Percentiles rank a stretch among this genome's conserved stretches.
These are phyloP conservation scores for Aspergillus biplanus DNA, from an alignment of 495 filamentous ascomycete species.

Conservation along the genomic window DNA sequence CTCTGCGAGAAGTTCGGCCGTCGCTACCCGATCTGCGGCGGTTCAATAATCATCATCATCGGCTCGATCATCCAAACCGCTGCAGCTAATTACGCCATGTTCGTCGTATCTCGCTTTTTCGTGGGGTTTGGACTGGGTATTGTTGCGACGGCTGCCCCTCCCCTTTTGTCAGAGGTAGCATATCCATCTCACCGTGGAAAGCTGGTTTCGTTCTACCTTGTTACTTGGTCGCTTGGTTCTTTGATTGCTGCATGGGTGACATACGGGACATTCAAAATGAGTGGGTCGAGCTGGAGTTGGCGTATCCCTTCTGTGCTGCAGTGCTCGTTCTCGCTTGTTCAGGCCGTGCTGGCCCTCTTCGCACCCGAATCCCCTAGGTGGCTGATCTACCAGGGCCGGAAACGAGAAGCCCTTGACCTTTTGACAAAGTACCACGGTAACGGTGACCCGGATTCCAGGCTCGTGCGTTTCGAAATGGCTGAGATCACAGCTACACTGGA, in stretches of 20 bases:
- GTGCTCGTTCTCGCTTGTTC: conserved; percentile 51
- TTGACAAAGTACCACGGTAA: conserved; percentile 13
- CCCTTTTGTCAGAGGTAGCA: conserved; percentile 54
- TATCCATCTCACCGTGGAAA: conserved; percentile 59
- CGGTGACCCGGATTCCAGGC: conserved; percentile 3
- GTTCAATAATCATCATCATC: conserved; percentile 51
- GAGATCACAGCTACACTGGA: conserved; percentile 16
- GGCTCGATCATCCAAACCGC: conserved; percentile 57
- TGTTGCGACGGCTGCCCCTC: conserved; percentile 44
- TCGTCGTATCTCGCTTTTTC: conserved; percentile 48
- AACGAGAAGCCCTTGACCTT: background rate
- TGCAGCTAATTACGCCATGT: conserved; percentile 44
- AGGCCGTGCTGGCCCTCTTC: conserved; percentile 45
- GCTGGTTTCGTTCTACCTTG: conserved; percentile 60
- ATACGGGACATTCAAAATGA: conserved; percentile 18
- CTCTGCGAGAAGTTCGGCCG: conserved; percentile 50
- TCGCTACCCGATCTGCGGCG: conserved; percentile 51
- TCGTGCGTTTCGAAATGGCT: conserved; percentile 18
- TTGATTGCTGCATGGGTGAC: conserved; percentile 13
- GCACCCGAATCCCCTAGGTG: conserved; percentile 53
- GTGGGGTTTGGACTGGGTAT: conserved; percentile 48
- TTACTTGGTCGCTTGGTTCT: conserved; percentile 21
- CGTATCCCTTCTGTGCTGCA: conserved; percentile 54
- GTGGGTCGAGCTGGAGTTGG: conserved; percentile 42
- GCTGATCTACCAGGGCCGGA: conserved; percentile 22